Evolutionary conservation across 805 yeast species (phyloP), one percentile per base, ranked within the genome.

Genomic region (Candida vartiovaarae): DNA sequence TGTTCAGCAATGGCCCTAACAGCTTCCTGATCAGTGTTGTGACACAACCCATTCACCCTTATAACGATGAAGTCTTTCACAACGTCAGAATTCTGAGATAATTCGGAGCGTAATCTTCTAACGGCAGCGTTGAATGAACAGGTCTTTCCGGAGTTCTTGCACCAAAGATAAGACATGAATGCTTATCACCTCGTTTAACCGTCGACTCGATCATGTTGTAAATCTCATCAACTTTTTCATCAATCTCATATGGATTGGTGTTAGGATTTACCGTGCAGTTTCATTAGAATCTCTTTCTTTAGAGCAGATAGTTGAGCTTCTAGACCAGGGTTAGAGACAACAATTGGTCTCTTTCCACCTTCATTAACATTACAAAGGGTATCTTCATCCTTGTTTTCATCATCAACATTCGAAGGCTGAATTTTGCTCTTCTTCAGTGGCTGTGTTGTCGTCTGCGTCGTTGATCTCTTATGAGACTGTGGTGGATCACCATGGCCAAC

Each of bases 1-100:
- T 90, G 97, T 36, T 82, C 69, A 0, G 96, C 95, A 45, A 93
- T 84, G 51, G 87, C 90, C 41, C 90, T 73, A 10, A 93, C 75
- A 0, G 98, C 98, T 40, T 75, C 65, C 38, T 71, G 74, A 56
- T 91, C 98, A 51, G 83, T 88, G 4, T 72, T 58, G 57, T 87
- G 96, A 3, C 81, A 71, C 10, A 72, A 62, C 0, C 96, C 96
- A 46, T 82, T 79, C 28, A 91, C 65, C 24, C 72, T 61, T 8
- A 93, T 75, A 0, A 75, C 68, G 15, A 90, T 68, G 56, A 79
- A 87, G 40, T 78, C 76, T 15, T 15, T 15, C 20, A 15, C 20
- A 15, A 15, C 20, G 31, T 76, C 53, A 3, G 51, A 51, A 30
- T n/a, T 4, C 31, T 24, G 4, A 62, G 50, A 23, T 35, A 8